Evolutionary conservation across 345 rosid genomes (phyloP).

Genomic region (Rubroshorea leprosula): DNA sequence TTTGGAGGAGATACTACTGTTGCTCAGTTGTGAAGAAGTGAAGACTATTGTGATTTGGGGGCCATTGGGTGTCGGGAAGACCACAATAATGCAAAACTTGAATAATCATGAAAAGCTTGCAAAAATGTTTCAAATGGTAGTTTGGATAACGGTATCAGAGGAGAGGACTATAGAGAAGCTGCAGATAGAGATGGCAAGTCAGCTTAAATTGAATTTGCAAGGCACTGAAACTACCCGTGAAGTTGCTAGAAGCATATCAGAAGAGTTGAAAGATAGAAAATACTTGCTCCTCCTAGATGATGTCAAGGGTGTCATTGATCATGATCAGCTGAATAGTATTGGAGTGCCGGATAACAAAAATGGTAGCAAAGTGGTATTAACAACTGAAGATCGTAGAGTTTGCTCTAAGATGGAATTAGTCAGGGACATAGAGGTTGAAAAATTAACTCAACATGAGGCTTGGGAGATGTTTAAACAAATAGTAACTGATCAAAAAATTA

Average conservation of each 20-base stretch:
- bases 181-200: too few species aligned
- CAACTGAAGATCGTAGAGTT: constrained; percentile 4
- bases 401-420: background rate
- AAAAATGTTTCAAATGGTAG: too few species aligned
- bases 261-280: background rate
- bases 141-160: too few species aligned
- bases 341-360: constrained; percentile 5
- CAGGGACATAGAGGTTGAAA: background rate
- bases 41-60: too few species aligned
- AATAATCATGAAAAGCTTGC: too few species aligned
- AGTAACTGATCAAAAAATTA: background rate
- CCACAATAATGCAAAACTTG: too few species aligned
- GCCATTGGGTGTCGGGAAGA: too few species aligned
- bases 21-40: too few species aligned
- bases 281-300: constrained; percentile 17
- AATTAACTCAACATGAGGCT: background rate
- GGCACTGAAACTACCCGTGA: too few species aligned
- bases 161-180: too few species aligned
- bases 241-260: background rate
- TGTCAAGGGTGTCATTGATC: background rate
- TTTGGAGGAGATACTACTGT: too few species aligned
- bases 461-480: constrained; percentile 9
- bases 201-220: too few species aligned
- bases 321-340: background rate
- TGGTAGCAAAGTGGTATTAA: constrained; percentile 11